Conservation (phyloP, 1,139 yeast species). For the Geotrichum macrosporum region DNA sequence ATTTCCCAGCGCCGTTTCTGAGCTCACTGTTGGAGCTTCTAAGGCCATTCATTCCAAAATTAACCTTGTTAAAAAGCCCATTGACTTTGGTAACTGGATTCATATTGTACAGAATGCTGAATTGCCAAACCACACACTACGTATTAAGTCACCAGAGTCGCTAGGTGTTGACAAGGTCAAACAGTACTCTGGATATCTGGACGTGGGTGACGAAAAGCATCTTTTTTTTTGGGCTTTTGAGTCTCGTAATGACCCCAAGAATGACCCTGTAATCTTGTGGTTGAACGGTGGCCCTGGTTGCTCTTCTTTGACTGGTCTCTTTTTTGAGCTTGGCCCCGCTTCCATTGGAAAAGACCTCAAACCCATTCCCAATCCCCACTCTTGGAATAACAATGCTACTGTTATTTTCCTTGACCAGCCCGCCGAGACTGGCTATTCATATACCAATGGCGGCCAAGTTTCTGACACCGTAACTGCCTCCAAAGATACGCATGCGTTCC, state of each 20-base stretch:
- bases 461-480: slow-evolving; percentile 67
- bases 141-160: slow-evolving; percentile 52
- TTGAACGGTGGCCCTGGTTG: slow-evolving; percentile 92
- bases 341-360: slow-evolving; percentile 60
- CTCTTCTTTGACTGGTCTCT: slow-evolving; percentile 83
- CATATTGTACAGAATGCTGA: slow-evolving; percentile 17
- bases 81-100: slow-evolving; percentile 18
- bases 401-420: slow-evolving; percentile 94
- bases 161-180: slow-evolving; percentile 68
- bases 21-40: slow-evolving; percentile 19
- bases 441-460: slow-evolving; percentile 50
- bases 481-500: slow-evolving; percentile 70
- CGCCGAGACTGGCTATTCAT: slow-evolving; percentile 88
- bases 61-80: slow-evolving; percentile 5
- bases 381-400: slow-evolving; percentile 88
- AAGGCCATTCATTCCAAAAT: slow-evolving; percentile 8
- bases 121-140: slow-evolving; percentile 21
- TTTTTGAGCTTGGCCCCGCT: slow-evolving; percentile 87
- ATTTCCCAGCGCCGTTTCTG: slow-evolving; percentile 21
- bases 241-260: slow-evolving; percentile 81
- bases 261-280: slow-evolving; percentile 84
- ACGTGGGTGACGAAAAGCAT: slow-evolving; percentile 79
- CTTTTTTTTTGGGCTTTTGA: slow-evolving; percentile 84
- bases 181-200: slow-evolving; percentile 85
- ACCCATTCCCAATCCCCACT: slow-evolving; percentile 69